Conservation (phyloP, 2,329 filamentous ascomycete genomes). For the Pseudocercospora musae region DNA sequence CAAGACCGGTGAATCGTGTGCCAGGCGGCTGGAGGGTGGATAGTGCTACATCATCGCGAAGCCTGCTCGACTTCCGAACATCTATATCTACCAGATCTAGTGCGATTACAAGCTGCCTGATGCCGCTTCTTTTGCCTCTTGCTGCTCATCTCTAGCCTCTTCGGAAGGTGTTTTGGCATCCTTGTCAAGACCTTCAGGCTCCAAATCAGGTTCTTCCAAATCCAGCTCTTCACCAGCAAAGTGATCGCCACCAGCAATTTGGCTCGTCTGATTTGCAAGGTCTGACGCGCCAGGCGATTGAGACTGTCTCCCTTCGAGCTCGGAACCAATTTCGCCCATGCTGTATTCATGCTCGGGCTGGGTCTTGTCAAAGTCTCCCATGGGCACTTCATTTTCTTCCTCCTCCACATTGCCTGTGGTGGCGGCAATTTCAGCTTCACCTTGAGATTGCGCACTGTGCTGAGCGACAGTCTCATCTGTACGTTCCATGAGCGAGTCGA, state of each 20-base stretch:
- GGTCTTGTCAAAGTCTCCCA: slow-evolving; percentile 3
- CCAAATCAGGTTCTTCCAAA: slow-evolving; percentile 23
- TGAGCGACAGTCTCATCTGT: slow-evolving; percentile 3
- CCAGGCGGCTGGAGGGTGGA: not conserved
- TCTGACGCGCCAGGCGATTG: not conserved
- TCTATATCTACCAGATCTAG: not conserved
- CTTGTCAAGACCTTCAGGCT: slow-evolving; percentile 5
- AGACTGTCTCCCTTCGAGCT: slow-evolving; percentile 2
- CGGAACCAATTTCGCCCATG: slow-evolving; percentile 4
- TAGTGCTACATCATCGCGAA: not conserved
- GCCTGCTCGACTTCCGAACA: not conserved
- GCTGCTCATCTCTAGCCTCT: not conserved
- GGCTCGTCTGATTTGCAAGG: slow-evolving; percentile 21
- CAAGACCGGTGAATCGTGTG: too few relatives aligned
- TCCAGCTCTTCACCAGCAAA: slow-evolving; percentile 31
- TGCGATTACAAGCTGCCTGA: not conserved
- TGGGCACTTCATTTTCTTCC: slow-evolving; percentile 8
- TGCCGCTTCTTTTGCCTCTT: not conserved
- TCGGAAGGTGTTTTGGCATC: not conserved
- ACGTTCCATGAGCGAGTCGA: slow-evolving; percentile 17
- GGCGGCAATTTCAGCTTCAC: not conserved
- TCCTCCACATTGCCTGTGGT: slow-evolving; percentile 7
- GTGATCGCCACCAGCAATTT: slow-evolving; percentile 27
- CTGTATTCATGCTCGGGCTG: not conserved
- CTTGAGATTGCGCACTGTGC: not conserved